A percentile compares a stretch with the other conserved stretches of the same genome.
These are phyloP conservation scores for Pichia sp. DNA, from an alignment of 1,139 yeast genomes.

Conservation along the genomic window DNA sequence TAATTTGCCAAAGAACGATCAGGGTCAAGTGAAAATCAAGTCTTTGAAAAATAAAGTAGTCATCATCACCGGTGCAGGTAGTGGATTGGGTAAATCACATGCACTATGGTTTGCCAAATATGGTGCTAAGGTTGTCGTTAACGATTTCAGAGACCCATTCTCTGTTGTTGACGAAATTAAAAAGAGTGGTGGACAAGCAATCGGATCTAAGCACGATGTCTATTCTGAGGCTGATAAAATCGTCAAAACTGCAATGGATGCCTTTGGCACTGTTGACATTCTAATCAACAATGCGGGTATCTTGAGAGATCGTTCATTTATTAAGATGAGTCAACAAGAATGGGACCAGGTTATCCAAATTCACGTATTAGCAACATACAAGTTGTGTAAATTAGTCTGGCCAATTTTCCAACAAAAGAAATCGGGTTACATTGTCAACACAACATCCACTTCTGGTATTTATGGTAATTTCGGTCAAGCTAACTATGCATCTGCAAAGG, in stretches of 20 bases:
- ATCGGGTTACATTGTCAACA: conserved; percentile 81
- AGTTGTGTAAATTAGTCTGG: conserved; percentile 91
- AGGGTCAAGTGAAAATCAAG: conserved; percentile 45
- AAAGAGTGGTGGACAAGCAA: conserved; percentile 73
- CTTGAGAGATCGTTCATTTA: conserved; percentile 84
- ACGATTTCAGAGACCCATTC: conserved; percentile 80
- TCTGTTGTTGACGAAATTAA: conserved; percentile 77
- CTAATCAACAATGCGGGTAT: conserved; percentile 95
- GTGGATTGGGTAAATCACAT: conserved; percentile 92
- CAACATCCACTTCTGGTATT: conserved; percentile 94
- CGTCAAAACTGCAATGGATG: conserved; percentile 72
- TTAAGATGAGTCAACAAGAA: conserved; percentile 78
- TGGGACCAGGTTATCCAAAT: conserved; percentile 84
- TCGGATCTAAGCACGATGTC: conserved; percentile 79
- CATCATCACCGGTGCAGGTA: conserved; percentile 93
- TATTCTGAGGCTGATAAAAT: conserved; percentile 76
- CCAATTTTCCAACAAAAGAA: conserved; percentile 79
- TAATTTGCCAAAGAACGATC: conserved; percentile 56
- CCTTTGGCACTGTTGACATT: conserved; percentile 83
- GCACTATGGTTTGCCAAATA: conserved; percentile 82
- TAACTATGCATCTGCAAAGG: conserved; percentile 92
- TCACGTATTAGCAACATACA: conserved; percentile 80
- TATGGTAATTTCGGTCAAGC: conserved; percentile 98
- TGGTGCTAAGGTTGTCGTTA: conserved; percentile 95
- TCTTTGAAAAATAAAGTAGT: conserved; percentile 83